Conservation (phyloP, 257 asterid genomes). For the Penstemon davidsonii region DNA sequence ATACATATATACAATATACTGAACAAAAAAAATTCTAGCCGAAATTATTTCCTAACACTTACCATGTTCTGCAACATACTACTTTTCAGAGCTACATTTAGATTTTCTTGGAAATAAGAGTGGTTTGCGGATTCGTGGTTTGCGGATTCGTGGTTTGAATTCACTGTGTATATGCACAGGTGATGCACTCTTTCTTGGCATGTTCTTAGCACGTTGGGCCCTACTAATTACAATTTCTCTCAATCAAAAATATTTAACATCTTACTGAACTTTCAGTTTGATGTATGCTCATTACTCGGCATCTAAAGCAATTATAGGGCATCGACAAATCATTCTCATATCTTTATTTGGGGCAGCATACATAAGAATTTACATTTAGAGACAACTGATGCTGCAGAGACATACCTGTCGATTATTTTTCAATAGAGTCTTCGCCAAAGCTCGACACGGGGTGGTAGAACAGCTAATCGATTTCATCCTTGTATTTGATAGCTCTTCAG, state of each 20-base stretch:
- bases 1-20: no score
- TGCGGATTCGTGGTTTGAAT: no score
- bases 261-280: not conserved
- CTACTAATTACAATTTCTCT: not conserved
- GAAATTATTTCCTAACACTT: not conserved
- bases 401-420: conserved; percentile 89
- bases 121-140: no score
- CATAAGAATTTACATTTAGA: conserved; percentile 5
- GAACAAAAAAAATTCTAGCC: no score
- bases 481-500: conserved; percentile 89
- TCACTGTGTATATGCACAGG: not conserved
- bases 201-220: not conserved
- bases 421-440: conserved; percentile 77
- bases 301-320: no score
- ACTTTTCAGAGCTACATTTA: no score
- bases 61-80: no score
- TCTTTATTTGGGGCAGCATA: conserved; percentile 8
- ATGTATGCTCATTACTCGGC: not conserved
- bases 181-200: not conserved
- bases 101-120: no score
- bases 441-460: conserved; percentile 81
- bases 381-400: conserved; percentile 13
- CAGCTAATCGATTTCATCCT: conserved; percentile 47
- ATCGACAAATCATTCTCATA: not conserved
- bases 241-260: not conserved